Evolutionary conservation across 1,284 basidiomycete species (phyloP).

Genomic region (Termitomyces sp.): DNA sequence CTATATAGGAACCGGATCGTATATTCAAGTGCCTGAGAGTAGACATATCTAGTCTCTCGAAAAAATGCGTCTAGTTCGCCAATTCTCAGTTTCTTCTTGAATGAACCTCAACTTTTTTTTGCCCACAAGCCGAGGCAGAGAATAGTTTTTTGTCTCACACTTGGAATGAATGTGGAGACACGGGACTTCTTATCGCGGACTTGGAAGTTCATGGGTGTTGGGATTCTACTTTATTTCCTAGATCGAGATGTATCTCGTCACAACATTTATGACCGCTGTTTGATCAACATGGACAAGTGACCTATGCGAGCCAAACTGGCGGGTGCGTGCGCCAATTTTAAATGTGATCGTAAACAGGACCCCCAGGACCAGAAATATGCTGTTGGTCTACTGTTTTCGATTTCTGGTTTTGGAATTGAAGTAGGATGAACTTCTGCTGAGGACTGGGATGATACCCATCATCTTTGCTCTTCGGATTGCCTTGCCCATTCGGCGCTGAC

Average conservation of each 20-base stretch:
- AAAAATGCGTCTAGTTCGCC: not conserved
- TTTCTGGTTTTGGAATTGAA: not conserved
- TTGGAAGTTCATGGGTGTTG: not conserved
- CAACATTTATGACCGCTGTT: not conserved
- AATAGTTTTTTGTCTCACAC: conserved; percentile 7
- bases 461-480: conserved; percentile 88
- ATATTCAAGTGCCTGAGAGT: conserved; percentile 4
- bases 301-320: conserved; percentile 5
- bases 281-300: conserved; percentile 11
- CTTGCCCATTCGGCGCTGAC: conserved; percentile 79
- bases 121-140: not conserved
- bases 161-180: conserved; percentile 2
- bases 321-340: not conserved
- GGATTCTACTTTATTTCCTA: conserved; percentile 6
- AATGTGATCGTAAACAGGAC: conserved; percentile 9
- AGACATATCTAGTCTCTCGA: not conserved
- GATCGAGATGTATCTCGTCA: conserved; percentile 12
- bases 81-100: not conserved
- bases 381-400: not conserved
- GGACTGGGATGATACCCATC: conserved; percentile 83
- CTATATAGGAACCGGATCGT: not conserved
- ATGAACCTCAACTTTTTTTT: not conserved
- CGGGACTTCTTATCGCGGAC: conserved; percentile 11
- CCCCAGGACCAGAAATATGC: conserved; percentile 7
- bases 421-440: conserved; percentile 36